phyloP scores from a whole-genome alignment of 2,329 filamentous ascomycete genomes.

The Beauveria medogensis region DNA sequence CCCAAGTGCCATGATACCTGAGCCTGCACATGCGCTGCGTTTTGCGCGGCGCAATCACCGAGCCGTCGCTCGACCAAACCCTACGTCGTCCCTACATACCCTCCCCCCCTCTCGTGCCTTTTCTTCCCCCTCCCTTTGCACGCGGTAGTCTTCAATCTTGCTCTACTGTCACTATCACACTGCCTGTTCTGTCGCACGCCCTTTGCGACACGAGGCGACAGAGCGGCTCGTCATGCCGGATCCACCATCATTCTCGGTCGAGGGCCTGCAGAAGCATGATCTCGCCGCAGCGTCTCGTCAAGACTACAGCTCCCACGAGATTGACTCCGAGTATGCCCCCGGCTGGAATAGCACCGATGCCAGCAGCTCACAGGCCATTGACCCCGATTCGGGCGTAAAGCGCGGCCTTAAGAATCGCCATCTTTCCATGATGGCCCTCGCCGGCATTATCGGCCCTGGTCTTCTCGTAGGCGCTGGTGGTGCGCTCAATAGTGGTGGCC shows the following conservation, averaged over 20 bases:
- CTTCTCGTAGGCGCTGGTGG: conserved; percentile 64
- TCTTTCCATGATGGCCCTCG: conserved; percentile 57
- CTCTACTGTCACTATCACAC: background rate
- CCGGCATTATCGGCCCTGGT: conserved; percentile 59
- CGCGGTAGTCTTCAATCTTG: background rate
- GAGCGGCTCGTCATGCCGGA: background rate
- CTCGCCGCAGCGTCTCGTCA: background rate
- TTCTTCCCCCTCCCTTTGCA: background rate
- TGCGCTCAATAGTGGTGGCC: conserved; percentile 60
- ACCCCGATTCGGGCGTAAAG: conserved; percentile 58
- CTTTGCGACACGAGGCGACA: background rate
- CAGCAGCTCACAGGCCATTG: conserved; percentile 16
- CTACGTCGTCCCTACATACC: background rate
- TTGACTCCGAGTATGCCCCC: background rate
- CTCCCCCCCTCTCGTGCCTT: background rate
- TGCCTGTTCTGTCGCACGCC: background rate
- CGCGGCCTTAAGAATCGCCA: conserved; percentile 62
- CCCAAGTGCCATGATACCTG: background rate
- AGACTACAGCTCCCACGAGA: conserved; percentile 7
- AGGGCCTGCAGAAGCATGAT: background rate
- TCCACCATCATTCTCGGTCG: background rate
- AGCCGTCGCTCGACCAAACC: background rate
- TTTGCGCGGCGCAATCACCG: background rate
- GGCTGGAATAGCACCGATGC: conserved; percentile 9
- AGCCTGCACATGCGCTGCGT: background rate